Base-by-base conservation (phyloP, 805 yeast species). In the Zygosaccharomyces lentus region DNA sequence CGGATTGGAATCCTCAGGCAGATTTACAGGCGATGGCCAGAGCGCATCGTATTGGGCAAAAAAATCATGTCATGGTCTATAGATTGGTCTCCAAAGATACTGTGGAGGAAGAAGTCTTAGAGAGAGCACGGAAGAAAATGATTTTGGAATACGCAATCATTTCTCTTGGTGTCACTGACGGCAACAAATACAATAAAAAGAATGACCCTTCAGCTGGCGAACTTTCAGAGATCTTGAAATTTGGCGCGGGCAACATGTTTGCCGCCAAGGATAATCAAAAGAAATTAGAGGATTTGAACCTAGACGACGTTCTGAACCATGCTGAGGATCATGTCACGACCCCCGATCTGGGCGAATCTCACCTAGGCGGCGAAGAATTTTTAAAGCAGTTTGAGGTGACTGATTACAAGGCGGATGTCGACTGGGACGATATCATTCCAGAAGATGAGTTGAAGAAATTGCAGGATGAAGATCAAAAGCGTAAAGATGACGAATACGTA, bases 1-100 rank as follows among this genome's bases (percentile, higher is more conserved):
- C 96, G 4, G 99, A 93, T 70, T 93, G 99, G 99, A 93, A 93
- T 63, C 99, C 99, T 0, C 99, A 93, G 66, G 99, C 99, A 0
- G 99, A 93, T 75, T 73, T 93, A 59, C 99, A 93, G 69, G 99
- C 99, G 1, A 93, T 93, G 99, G 99, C 99, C 0, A 81, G 99
- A 69, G 99, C 99, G 2, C 99, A 93, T 70, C 82, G 99, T 73
- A 93, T 93, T 64, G 99, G 99, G n/a, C 99, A 93, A 66, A 93
- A 90, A 68, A 89, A 87, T 58, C 99, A 93, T 68, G 99, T 93
- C 30, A 87, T 88, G 81, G 98, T 93, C 13, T 93, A 93, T 64
- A 75, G 99, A 62, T 87, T 93, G 70, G 98, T 93, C n/a, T 84
- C 96, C 48, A 93, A 93, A 59, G 99, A 93, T 59, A 93, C 99